A percentile compares a stretch with the other conserved stretches of the same genome.
Evolutionary conservation across 306 rosid species (phyloP).

Genomic region (Quercus agrifolia): DNA sequence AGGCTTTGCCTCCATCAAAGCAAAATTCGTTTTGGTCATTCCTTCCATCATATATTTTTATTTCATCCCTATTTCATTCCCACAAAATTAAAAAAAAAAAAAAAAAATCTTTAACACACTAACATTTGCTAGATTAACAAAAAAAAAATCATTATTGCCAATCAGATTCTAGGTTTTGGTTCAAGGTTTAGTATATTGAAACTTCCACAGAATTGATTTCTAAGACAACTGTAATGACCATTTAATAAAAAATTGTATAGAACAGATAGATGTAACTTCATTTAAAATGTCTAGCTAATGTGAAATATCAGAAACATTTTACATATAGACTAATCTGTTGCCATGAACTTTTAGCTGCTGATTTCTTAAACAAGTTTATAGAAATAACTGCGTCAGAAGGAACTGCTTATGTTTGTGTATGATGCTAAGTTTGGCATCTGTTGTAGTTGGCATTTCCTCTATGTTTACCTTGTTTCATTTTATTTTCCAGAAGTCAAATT

Average conservation of each 20-base stretch:
- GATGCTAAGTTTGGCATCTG: neutral
- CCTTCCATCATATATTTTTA: neutral
- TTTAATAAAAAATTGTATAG: neutral
- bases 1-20: neutral
- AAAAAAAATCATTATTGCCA: neutral
- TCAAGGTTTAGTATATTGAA: neutral
- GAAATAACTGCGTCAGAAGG: neutral
- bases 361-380: too few relatives aligned
- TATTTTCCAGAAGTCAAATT: neutral
- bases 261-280: neutral
- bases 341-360: neutral
- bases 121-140: neutral
- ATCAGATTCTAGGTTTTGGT: neutral
- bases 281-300: neutral
- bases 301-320: neutral
- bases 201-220: neutral
- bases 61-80: neutral
- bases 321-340: neutral
- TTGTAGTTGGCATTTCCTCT: neutral
- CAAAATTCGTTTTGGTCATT: neutral
- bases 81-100: neutral
- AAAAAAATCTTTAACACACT: neutral
- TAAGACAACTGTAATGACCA: neutral
- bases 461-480: neutral
- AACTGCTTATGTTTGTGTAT: neutral